phyloP scores from a whole-genome alignment of 2,329 filamentous ascomycete genomes.

The Colletotrichum abscissum region DNA sequence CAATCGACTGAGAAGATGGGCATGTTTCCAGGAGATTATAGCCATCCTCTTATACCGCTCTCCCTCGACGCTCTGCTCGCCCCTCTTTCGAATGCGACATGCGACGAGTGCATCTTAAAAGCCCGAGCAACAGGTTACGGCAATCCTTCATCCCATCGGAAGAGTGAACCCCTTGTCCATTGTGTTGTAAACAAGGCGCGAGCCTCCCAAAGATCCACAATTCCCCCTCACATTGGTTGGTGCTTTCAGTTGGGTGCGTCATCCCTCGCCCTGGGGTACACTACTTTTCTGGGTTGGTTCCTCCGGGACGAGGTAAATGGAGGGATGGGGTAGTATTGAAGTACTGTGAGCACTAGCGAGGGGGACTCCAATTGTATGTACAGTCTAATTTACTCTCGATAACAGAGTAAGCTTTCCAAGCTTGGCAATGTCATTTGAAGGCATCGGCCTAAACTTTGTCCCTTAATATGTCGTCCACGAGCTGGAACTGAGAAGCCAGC shows the following conservation, averaged over 20 bases:
- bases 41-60: constrained; percentile 7
- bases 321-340: background rate
- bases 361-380: background rate
- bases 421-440: background rate
- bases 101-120: background rate
- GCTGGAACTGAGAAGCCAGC: too few relatives aligned
- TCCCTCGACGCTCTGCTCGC: background rate
- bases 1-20: background rate
- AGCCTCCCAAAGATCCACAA: constrained; percentile 10
- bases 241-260: background rate
- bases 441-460: too few relatives aligned
- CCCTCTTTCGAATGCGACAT: constrained; percentile 18
- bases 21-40: background rate
- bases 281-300: background rate
- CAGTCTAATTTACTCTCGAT: background rate
- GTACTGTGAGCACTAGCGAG: background rate
- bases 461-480: too few relatives aligned
- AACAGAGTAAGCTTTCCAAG: too few relatives aligned
- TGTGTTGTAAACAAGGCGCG: constrained; percentile 5
- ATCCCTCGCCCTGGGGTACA: background rate
- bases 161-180: constrained; percentile 16
- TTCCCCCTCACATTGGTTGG: constrained; percentile 20
- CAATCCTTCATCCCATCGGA: constrained; percentile 8
- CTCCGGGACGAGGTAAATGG: background rate
- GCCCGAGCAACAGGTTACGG: background rate